A percentile compares a stretch with the other conserved stretches of the same genome.
phyloP scores from a whole-genome alignment of 1,284 basidiomycete species.

The Cutaneotrichosporon curvatum region DNA sequence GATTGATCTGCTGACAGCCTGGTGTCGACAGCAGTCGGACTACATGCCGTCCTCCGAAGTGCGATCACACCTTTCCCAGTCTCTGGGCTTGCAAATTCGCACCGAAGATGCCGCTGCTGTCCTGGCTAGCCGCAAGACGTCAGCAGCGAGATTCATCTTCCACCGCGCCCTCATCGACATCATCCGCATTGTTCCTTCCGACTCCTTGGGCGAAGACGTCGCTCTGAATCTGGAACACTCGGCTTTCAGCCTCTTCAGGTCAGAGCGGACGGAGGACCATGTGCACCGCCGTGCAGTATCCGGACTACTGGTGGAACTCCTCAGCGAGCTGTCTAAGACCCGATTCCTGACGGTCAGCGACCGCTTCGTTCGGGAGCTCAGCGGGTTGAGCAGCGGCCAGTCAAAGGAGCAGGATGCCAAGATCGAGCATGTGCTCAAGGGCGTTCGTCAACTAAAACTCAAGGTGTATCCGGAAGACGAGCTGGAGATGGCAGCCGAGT shows the following conservation, averaged over 20 bases:
- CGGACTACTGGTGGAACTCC: conserved; percentile 69
- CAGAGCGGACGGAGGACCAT: conserved; percentile 54
- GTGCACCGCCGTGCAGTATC: conserved; percentile 71
- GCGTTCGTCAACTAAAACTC: conserved; percentile 69
- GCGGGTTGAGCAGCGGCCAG: conserved; percentile 62
- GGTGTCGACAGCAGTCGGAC: conserved; percentile 71
- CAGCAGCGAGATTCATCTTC: conserved; percentile 79
- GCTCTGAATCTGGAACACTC: conserved; percentile 74
- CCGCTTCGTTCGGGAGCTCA: conserved; percentile 71
- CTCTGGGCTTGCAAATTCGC: conserved; percentile 33
- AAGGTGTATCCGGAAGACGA: conserved; percentile 91
- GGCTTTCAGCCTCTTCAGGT: conserved; percentile 75
- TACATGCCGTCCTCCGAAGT: conserved; percentile 52
- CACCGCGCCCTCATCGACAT: conserved; percentile 75
- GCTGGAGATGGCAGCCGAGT: conserved; percentile 90
- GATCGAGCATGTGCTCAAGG: conserved; percentile 73
- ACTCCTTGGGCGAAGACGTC: conserved; percentile 65
- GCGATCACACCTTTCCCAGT: conserved; percentile 31
- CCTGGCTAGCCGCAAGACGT: conserved; percentile 63
- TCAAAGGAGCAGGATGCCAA: conserved; percentile 69
- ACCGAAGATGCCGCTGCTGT: conserved; percentile 54
- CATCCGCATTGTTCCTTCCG: conserved; percentile 63
- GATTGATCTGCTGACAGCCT: conserved; percentile 77
- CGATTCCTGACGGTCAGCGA: conserved; percentile 84
- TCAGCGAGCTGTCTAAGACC: conserved; percentile 72